Evolutionary conservation across 345 rosid genomes (phyloP), one percentile per base, ranked within the genome.

Genomic region (Aquilaria malaccensis): DNA sequence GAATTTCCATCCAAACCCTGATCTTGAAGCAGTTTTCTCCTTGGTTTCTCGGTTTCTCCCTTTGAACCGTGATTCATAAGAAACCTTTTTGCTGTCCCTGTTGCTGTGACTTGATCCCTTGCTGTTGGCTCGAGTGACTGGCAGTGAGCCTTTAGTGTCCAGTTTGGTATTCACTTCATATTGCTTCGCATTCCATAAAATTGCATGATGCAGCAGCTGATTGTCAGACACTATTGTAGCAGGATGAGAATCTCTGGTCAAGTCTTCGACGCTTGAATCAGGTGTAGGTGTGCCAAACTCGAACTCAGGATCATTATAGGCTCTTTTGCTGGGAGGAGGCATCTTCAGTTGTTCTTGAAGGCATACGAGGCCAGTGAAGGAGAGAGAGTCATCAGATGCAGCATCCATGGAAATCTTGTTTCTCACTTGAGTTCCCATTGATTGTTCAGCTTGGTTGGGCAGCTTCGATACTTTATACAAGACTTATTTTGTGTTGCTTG

Each of bases 321-420:
- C 33, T 37, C 22, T 58, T 6, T 64, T 30, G 10, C 61, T 30
- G 32, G 64, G 59, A 51, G 67, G 51, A 57, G 64, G 11, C 50
- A 64, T 59, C 1, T 67, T 48, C 50, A 63, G 70, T 68, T 63
- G 74, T 63, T 77, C 83, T 67, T 79, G 76, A 77, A 63, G 33
- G 22, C 79, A 70, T 30, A 69, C 66, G 54, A 76, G 74, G 60
- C 76, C 70, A 55, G 86, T 50, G 45, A 79, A 79, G 51, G 80
- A 78, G 58, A 67, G 79, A 14, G 81, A 75, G 46, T 75, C 70
- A 53, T 74, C 81, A 6, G 77, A 72, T 43, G 70, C 63, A 46
- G 55, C 67, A 30, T 74, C 74, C 33, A 52, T 33, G n/a, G 77
- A 46, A 12, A 73, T 60, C 70, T 37, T 37, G 43, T 70, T 72